Evolutionary conservation across 2,329 filamentous ascomycete species (phyloP).

Genomic region (Lasiodiplodia theobromae): DNA sequence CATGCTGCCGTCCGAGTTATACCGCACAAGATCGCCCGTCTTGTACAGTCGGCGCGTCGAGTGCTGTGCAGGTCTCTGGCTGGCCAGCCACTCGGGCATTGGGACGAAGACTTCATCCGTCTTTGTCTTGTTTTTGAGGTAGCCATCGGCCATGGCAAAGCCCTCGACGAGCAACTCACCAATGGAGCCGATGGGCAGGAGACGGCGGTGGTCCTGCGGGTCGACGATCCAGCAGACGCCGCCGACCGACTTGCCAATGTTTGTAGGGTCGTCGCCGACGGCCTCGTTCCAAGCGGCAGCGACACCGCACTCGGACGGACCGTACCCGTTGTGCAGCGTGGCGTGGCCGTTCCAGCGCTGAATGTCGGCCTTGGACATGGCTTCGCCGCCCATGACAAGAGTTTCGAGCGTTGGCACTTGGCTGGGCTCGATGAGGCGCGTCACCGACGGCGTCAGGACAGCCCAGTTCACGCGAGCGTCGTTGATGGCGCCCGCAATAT

Average conservation of each 20-base stretch:
- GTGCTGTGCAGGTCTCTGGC: conserved; percentile 50
- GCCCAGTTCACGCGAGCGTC: conserved; percentile 36
- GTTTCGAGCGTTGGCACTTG: conserved; percentile 53
- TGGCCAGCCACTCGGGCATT: conserved; percentile 18
- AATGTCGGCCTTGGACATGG: conserved; percentile 22
- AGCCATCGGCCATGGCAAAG: conserved; percentile 43
- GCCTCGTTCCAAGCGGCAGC: conserved; percentile 37
- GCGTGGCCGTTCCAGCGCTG: conserved; percentile 38
- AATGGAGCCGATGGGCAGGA: conserved; percentile 44
- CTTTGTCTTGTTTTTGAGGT: conserved; percentile 43
- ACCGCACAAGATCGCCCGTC: conserved; percentile 34
- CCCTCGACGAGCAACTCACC: conserved; percentile 46
- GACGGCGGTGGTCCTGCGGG: conserved; percentile 36
- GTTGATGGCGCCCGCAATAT: conserved; percentile 55
- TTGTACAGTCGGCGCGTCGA: conserved; percentile 33
- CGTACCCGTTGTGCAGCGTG: conserved; percentile 35
- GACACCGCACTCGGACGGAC: conserved; percentile 42
- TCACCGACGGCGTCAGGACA: conserved; percentile 48
- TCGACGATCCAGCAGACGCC: conserved; percentile 38
- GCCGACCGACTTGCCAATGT: not conserved
- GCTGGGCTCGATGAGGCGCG: conserved; percentile 47
- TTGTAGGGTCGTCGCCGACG: conserved; percentile 28
- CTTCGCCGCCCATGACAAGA: conserved; percentile 43
- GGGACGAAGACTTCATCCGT: conserved; percentile 43
- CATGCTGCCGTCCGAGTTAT: conserved; percentile 43